phyloP scores from a whole-genome alignment of 129 eudicot species.

The Escallonia rubra region DNA sequence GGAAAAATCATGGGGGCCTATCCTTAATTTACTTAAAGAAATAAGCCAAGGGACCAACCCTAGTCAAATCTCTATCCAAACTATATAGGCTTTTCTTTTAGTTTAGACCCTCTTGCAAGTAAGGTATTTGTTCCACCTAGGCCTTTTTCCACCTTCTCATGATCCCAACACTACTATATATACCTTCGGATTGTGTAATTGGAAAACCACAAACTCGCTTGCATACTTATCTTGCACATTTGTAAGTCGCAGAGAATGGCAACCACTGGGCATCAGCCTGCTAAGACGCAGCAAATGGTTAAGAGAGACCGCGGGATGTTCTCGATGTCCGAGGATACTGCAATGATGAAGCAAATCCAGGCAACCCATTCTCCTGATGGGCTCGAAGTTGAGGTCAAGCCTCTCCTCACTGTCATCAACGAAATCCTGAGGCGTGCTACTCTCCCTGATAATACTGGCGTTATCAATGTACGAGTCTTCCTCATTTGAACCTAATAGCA shows the following conservation, averaged over 20 bases:
- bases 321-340: slow-evolving; percentile 68
- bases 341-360: slow-evolving; percentile 68
- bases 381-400: slow-evolving; percentile 52
- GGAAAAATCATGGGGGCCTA: not conserved
- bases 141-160: slow-evolving; percentile 35
- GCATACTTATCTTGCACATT: slow-evolving; percentile 7
- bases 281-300: slow-evolving; percentile 32
- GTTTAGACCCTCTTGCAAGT: slow-evolving; percentile 55
- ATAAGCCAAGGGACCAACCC: slow-evolving; percentile 32
- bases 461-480: slow-evolving; percentile 31
- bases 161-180: slow-evolving; percentile 49
- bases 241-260: slow-evolving; percentile 11
- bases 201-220: slow-evolving; percentile 22
- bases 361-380: slow-evolving; percentile 77
- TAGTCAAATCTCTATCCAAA: slow-evolving; percentile 37
- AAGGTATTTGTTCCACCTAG: slow-evolving; percentile 75
- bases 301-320: slow-evolving; percentile 54
- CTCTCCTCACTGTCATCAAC: slow-evolving; percentile 50
- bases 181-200: slow-evolving; percentile 20
- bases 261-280: slow-evolving; percentile 19
- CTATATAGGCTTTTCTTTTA: slow-evolving; percentile 35
- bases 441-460: slow-evolving; percentile 37
- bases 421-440: slow-evolving; percentile 49
- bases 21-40: slow-evolving; percentile 12
- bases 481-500: not conserved